A percentile compares a stretch with the other conserved stretches of the same genome.
phyloP scores from a whole-genome alignment of 129 eudicot species.

The Ambrosia artemisiifolia region DNA sequence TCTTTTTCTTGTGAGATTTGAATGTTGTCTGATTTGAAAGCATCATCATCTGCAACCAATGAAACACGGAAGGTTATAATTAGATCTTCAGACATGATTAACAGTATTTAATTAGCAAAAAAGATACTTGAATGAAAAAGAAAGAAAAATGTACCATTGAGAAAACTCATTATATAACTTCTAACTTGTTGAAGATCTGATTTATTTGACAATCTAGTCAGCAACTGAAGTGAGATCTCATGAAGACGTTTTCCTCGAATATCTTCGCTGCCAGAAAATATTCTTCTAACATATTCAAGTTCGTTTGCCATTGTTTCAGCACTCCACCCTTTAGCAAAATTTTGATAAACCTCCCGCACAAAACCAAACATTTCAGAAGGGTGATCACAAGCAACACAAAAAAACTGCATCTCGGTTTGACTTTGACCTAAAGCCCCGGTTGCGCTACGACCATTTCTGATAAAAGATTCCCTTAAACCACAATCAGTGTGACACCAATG shows the following conservation, averaged over 20 bases:
- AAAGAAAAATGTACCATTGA: constrained; percentile 37
- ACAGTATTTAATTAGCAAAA: neutral
- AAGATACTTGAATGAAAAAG: neutral
- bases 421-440: constrained; percentile 51
- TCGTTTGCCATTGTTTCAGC: constrained; percentile 70
- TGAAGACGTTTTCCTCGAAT: constrained; percentile 73
- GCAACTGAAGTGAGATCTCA: constrained; percentile 63
- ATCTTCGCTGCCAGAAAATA: constrained; percentile 75
- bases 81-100: neutral
- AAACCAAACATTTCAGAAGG: constrained; percentile 99
- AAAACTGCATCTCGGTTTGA: constrained; percentile 89
- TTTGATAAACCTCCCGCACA: constrained; percentile 89
- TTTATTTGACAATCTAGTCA: constrained; percentile 50
- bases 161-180: constrained; percentile 52
- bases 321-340: constrained; percentile 81
- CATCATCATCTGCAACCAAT: constrained; percentile 56
- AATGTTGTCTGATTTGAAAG: constrained; percentile 42
- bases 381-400: constrained; percentile 93
- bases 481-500: constrained; percentile 99
- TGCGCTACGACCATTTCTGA: constrained; percentile 81
- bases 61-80: neutral
- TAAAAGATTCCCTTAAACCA: constrained; percentile 69
- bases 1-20: constrained; percentile 44
- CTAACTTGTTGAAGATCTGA: constrained; percentile 61
- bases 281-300: constrained; percentile 79